Base-by-base conservation (phyloP, 257 asterid species). In the Phtheirospermum japonicum region DNA sequence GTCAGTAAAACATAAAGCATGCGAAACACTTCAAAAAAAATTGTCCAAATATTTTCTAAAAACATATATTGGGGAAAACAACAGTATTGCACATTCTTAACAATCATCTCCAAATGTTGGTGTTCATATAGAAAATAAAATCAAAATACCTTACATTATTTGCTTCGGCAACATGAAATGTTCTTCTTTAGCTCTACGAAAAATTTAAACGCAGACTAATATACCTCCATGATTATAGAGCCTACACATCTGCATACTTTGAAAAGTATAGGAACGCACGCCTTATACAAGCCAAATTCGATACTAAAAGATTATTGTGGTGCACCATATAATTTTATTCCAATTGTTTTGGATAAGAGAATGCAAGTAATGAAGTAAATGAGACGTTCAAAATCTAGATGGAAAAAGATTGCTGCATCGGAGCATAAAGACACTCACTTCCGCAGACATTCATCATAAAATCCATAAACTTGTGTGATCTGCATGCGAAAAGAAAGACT, bases 381-480 rank as follows among this genome's bases (percentile, higher is more conserved):
- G 48, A 32, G 0, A 60, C 30, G 18, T 57, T 37, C 49, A 66
- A 42, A 28, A 59, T 40, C 57, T 13, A 57, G 54, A n/a, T 75
- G 63, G 33, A 46, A 30, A 32, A 9, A 62, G 45, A 63, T 64
- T 50, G 34, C 3, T 49, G 23, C 42, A 32, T n/a, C 32, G 52
- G 57, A 46, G 30, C 10, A 69, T 19, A 46, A 7, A 65, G 71
- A 64, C 34, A 83, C 95, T 87, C 77, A 87, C 95, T 87, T 87
- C 75, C 94, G 75, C 64, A 87, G 75, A 69, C 95, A 87, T 80
- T 87, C 95, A 76, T 87, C 95, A 61, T 87, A 87, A 75, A 87
- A 87, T 40, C 95, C 95, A 72, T 87, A 87, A 39, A 87, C 95
- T 76, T 87, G 95, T 4, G 95, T 87, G 58, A 87, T 87, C 93